Conservation (phyloP, 1,139 yeast genomes). For the Yamadazyma aaseri region DNA sequence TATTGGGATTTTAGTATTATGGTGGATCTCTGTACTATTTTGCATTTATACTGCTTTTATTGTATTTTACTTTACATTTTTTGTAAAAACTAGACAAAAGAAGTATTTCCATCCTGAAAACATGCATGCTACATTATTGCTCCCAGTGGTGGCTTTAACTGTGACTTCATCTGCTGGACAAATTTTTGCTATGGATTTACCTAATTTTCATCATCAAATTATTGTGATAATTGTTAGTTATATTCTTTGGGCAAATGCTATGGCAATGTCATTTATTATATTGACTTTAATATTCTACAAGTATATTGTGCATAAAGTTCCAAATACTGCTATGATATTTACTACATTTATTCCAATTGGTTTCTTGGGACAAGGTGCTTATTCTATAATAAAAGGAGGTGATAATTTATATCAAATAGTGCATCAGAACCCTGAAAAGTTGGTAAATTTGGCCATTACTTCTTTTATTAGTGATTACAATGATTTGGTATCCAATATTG, state of each 20-base stretch:
- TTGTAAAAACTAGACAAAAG: conserved; percentile 25
- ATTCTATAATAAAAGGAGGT: conserved; percentile 61
- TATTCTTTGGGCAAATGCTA: conserved; percentile 68
- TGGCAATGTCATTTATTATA: conserved; percentile 57
- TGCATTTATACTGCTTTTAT: conserved; percentile 61
- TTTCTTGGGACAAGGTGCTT: conserved; percentile 76
- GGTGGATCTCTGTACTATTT: conserved; percentile 64
- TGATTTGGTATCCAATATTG: conserved; percentile 10
- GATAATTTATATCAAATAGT: conserved; percentile 25
- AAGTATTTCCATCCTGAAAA: conserved; percentile 23
- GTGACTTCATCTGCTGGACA: conserved; percentile 73
- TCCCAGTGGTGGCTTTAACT: conserved; percentile 76
- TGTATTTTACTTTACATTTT: conserved; percentile 43
- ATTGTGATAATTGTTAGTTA: conserved; percentile 55
- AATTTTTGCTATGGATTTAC: conserved; percentile 45
- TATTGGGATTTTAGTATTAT: conserved; percentile 52
- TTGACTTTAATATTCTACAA: conserved; percentile 59
- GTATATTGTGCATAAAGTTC: conserved; percentile 58
- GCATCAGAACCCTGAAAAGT: background rate
- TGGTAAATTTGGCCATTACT: conserved; percentile 1
- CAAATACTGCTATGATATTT: conserved; percentile 37
- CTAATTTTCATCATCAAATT: conserved; percentile 38
- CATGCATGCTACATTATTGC: conserved; percentile 47
- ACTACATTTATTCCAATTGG: conserved; percentile 32
- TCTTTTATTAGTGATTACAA: background rate